Conservation (phyloP, 2,329 filamentous ascomycete genomes). For the Sporothrix schenckii region DNA sequence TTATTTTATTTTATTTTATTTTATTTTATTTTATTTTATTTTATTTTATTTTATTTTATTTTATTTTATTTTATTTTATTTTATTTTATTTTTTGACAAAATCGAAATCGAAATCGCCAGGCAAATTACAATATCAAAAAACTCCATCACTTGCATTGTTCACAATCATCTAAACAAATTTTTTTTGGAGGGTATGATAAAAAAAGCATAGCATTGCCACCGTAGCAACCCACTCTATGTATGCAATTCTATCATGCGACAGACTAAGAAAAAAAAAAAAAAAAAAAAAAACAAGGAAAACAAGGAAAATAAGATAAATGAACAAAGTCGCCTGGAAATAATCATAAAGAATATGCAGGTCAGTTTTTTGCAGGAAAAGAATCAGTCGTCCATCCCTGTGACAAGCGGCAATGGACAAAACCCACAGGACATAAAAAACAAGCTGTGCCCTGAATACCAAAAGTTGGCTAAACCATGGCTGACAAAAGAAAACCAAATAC, state of each 20-base stretch:
- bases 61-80: too few relatives aligned
- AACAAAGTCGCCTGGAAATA: too few relatives aligned
- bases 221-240: not conserved
- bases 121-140: too few relatives aligned
- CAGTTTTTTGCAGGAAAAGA: not conserved
- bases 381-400: not conserved
- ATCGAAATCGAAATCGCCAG: too few relatives aligned
- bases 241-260: slow-evolving; percentile 20
- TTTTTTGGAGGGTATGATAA: not conserved
- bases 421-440: not conserved
- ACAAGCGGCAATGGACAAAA: not conserved
- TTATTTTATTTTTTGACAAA: too few relatives aligned
- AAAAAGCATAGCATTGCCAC: slow-evolving; percentile 13
- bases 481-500: not conserved
- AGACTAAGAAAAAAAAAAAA: not conserved
- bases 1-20: too few relatives aligned
- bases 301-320: too few relatives aligned
- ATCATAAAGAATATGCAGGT: not conserved
- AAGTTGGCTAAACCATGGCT: not conserved
- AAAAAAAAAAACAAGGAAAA: not conserved
- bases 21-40: too few relatives aligned
- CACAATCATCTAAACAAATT: too few relatives aligned
- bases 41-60: too few relatives aligned
- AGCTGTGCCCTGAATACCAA: not conserved
- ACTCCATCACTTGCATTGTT: too few relatives aligned